Base-by-base conservation (phyloP, 1,284 basidiomycete genomes). In the Malassezia arunalokei region DNA sequence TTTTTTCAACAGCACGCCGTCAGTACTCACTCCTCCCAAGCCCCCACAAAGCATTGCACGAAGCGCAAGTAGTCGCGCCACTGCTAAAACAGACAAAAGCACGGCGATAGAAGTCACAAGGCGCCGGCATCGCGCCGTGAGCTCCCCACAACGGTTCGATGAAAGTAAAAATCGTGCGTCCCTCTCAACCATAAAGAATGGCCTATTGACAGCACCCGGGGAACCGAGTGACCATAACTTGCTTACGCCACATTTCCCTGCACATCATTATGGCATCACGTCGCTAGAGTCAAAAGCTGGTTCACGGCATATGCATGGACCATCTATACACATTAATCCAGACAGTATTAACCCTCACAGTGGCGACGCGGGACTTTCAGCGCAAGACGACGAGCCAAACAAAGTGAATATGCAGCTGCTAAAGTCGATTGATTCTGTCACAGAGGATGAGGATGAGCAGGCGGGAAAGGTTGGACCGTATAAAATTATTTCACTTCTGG, bases 361-460 rank as follows among this genome's bases (percentile, higher is more conserved):
- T 11, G 8, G n/a, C 47, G 3, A 29, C 37, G 5, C 24, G 12
- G 9, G 5, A n/a, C 3, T 12, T 6, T 11, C 8, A 24, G 2
- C 15, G 33, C 33, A 35, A 15, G 33, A 12, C n/a, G 37, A 9
- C 32, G 41, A 37, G 12, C 14, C 43, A 20, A 28, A 32, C 31
- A 20, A 42, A 9, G 35, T 33, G 39, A 32, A 27, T 28, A 24
- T 37, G 2, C 20, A 37, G 20, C 39, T 54, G n/a, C 43, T 49
- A 12, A 20, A 57, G 45, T n/a, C 56, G 45, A 7, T 58, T 45
- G 28, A 59, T 54, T 15, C 43, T 29, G 12, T 45, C 49, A 62
- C 54, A 48, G 65, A 59, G 24, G 56, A 63, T 30, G 67, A 70
- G 47, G 66, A 70, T 37, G 63, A 65, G 33, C 49, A 50, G 1